Evolutionary conservation across 768 basidiomycete genomes (phyloP), one percentile per base, ranked within the genome.

Genomic region (Mycena venus): DNA sequence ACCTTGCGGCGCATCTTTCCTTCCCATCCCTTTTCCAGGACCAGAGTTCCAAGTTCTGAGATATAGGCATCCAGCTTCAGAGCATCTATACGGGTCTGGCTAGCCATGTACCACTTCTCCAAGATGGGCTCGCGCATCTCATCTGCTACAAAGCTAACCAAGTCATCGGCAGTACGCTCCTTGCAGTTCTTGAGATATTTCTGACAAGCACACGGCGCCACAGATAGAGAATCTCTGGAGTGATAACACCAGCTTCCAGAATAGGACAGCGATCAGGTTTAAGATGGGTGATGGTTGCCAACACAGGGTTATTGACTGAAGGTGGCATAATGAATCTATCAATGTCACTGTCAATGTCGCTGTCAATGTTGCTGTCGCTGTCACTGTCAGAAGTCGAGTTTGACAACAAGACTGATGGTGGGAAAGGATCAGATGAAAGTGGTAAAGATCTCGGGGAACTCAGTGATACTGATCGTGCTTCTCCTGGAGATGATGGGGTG

Each of bases 61-160:
- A 62, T 40, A 29, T 62, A 62, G 15, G 59, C 32, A 38, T 61
- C 59, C 59, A 61, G 59, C 14, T 61, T 61, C n/a, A n/a, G n/a
- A n/a, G n/a, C n/a, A n/a, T n/a, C n/a, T n/a, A n/a, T n/a, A n/a
- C n/a, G n/a, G n/a, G 27, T 38, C 59, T 61, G 59, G 34, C 59
- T 61, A 38, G 59, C 59, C 17, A 27, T n/a, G 17, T 63, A 63
- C 62, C 62, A 63, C 42, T 63, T 67, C 53, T 53, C 14, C 25
- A 67, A n/a, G 36, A 67, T 67, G n/a, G 65, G 65, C 23, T 67
- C 65, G 53, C 65, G 38, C 65, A 67, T 67, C 53, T 67, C 65
- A 56, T 56, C 65, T 27, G 65, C 65, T 8, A 67, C 65, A 67
- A 19, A 67, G 51, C 65, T 67, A 42, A 67, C 65, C 36, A 67